A percentile compares a stretch with the other conserved stretches of the same genome.
These are phyloP conservation scores for Ganoderma resinaceum DNA, from an alignment of 1,284 basidiomycete genomes.

Conservation along the genomic window DNA sequence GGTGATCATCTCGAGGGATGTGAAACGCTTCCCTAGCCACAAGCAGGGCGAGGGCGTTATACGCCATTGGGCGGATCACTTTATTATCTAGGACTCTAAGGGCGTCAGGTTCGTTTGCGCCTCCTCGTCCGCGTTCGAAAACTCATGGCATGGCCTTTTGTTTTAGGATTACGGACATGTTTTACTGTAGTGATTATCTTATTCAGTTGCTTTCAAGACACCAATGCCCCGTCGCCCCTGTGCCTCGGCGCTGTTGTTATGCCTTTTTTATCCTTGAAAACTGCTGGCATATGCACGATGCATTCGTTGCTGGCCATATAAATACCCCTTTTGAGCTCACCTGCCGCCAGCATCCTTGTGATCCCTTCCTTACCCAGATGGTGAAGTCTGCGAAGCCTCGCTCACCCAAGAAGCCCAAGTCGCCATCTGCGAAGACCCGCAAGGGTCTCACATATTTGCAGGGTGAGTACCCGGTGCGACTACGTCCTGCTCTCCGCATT, in stretches of 20 bases:
- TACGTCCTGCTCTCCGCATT: neutral
- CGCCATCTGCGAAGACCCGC: neutral
- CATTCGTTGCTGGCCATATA: neutral
- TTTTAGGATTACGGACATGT: neutral
- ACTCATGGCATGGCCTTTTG: neutral
- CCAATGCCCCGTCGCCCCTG: neutral
- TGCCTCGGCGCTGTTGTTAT: neutral
- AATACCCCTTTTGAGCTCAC: neutral
- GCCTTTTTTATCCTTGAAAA: neutral
- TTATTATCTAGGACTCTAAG: slow-evolving; percentile 46
- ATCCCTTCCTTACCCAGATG: neutral
- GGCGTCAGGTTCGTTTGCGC: neutral
- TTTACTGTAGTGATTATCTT: neutral
- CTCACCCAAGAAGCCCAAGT: neutral
- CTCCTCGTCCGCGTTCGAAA: neutral
- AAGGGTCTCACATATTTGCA: neutral
- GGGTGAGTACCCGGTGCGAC: neutral
- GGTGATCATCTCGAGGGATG: slow-evolving; percentile 71
- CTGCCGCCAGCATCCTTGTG: neutral
- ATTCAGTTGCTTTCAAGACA: neutral
- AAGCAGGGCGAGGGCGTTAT: slow-evolving; percentile 66
- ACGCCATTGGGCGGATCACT: slow-evolving; percentile 75
- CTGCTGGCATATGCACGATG: neutral
- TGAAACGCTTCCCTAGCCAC: slow-evolving; percentile 63
- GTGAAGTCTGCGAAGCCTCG: neutral